Evolutionary conservation across 2,329 filamentous ascomycete species (phyloP).

Genomic region (Corynespora cassiicola): DNA sequence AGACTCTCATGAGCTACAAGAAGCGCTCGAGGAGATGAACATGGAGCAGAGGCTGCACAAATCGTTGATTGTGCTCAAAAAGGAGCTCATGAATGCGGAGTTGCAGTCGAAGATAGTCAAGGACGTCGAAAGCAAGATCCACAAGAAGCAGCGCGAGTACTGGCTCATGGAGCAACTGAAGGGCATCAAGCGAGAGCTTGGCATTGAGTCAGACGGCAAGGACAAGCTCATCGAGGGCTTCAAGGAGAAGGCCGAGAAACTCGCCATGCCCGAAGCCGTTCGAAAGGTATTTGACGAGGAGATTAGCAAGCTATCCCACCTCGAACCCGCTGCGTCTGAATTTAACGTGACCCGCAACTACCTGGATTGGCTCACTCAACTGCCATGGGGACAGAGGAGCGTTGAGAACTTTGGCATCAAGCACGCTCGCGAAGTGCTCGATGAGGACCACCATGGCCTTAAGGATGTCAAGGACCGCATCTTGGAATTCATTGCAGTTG

Average conservation of each 20-base stretch:
- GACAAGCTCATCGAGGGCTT: slow-evolving; percentile 98
- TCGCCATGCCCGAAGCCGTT: slow-evolving; percentile 96
- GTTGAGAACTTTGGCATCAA: slow-evolving; percentile 96
- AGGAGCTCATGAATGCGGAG: slow-evolving; percentile 97
- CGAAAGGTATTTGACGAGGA: slow-evolving; percentile 99
- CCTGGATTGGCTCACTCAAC: slow-evolving; percentile 97
- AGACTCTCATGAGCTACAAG: slow-evolving; percentile 88
- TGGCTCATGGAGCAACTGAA: slow-evolving; percentile 99
- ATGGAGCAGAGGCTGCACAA: slow-evolving; percentile 93
- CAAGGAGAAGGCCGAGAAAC: slow-evolving; percentile 89
- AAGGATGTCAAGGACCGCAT: slow-evolving; percentile 99
- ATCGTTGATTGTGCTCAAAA: slow-evolving; percentile 90
- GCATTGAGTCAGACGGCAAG: slow-evolving; percentile 96
- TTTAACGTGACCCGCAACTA: slow-evolving; percentile 99
- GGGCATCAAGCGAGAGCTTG: slow-evolving; percentile 92
- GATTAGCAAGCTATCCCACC: slow-evolving; percentile 92
- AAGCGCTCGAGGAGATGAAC: slow-evolving; percentile 86
- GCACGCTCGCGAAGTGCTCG: slow-evolving; percentile 86
- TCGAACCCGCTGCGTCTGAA: slow-evolving; percentile 94
- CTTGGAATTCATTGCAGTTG: slow-evolving; percentile 96
- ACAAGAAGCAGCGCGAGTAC: slow-evolving; percentile 96
- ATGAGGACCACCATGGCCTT: slow-evolving; percentile 95
- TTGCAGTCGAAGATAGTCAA: slow-evolving; percentile 97
- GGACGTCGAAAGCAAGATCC: slow-evolving; percentile 96
- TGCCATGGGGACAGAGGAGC: slow-evolving; percentile 95